phyloP scores from a whole-genome alignment of 2,329 filamentous ascomycete genomes.

The Aaosphaeria pasadenensis region DNA sequence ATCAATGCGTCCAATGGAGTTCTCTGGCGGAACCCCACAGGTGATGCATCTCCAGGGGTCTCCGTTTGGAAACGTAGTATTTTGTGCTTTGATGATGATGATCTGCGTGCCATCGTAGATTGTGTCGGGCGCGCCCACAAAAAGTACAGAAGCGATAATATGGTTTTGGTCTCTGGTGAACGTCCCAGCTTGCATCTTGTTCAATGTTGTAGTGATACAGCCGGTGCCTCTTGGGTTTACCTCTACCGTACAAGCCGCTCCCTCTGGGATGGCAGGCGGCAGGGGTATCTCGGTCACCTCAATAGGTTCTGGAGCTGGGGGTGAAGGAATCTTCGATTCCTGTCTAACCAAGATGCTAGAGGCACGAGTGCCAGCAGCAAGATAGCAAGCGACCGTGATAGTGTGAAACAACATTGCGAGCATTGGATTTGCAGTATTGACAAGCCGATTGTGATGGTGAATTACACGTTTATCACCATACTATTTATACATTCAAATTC shows the following conservation, averaged over 20 bases:
- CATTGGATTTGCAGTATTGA: too few species aligned
- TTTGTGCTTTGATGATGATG: conserved; percentile 40
- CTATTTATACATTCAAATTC: too few species aligned
- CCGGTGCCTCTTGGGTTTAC: neutral
- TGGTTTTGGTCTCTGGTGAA: conserved; percentile 47
- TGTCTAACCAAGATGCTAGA: too few species aligned
- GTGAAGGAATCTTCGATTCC: neutral
- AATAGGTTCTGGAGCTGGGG: neutral
- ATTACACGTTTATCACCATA: too few species aligned
- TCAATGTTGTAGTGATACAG: neutral
- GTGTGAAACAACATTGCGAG: too few species aligned
- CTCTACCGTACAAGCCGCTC: neutral
- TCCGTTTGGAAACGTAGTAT: conserved; percentile 40
- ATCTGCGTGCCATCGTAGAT: conserved; percentile 44
- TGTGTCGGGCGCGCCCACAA: conserved; percentile 40
- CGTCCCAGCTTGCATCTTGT: conserved; percentile 20
- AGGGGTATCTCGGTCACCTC: neutral
- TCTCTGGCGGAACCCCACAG: conserved; percentile 39
- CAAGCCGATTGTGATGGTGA: too few species aligned
- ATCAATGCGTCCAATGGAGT: conserved; percentile 5
- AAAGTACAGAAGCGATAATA: conserved; percentile 40
- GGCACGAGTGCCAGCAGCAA: too few species aligned
- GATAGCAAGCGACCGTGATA: too few species aligned
- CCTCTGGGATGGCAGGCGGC: neutral
- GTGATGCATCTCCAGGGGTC: conserved; percentile 48